These are phyloP conservation scores for Solanum medicagineum DNA, from an alignment of 257 asterid genomes.

Conservation along the genomic window DNA sequence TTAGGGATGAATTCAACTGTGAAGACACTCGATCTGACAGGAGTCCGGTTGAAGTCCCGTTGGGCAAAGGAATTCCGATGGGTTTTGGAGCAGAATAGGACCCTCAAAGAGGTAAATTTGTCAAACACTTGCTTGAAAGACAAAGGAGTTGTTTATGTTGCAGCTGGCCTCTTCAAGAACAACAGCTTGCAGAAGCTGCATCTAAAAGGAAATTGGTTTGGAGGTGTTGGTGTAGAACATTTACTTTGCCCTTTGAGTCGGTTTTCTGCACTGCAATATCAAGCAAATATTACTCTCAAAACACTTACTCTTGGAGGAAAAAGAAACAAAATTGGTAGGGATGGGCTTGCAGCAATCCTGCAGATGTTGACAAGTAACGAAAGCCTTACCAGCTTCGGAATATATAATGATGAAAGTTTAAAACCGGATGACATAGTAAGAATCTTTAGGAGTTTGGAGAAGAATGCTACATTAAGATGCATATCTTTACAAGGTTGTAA, in stretches of 20 bases:
- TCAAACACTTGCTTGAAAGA: constrained; percentile 54
- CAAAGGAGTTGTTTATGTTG: constrained; percentile 61
- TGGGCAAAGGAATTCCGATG: constrained; percentile 82
- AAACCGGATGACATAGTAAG: constrained; percentile 33
- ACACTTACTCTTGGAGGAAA: constrained; percentile 54
- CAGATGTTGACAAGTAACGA: constrained; percentile 58
- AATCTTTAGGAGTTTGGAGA: constrained; percentile 60
- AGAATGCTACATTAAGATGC: constrained; percentile 40
- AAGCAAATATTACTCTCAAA: constrained; percentile 53
- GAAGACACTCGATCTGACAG: constrained; percentile 55
- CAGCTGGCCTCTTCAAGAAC: constrained; percentile 78
- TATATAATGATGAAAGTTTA: constrained; percentile 52
- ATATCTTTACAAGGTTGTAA: constrained; percentile 64
- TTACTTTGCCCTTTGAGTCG: constrained; percentile 76
- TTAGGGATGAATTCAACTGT: constrained; percentile 66
- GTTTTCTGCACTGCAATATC: constrained; percentile 61
- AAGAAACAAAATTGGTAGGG: constrained; percentile 56
- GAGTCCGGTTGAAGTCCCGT: constrained; percentile 48
- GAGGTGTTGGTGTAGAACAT: constrained; percentile 67
- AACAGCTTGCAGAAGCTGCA: constrained; percentile 40
- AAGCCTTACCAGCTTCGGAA: constrained; percentile 39
- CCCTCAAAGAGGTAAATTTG: constrained; percentile 48
- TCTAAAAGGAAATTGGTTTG: constrained; percentile 55
- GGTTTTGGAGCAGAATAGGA: constrained; percentile 75
- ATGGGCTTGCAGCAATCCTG: constrained; percentile 48